Evolutionary conservation across 2,329 filamentous ascomycete species (phyloP), one percentile per base, ranked within the genome.

Genomic region (Fusarium sp.): DNA sequence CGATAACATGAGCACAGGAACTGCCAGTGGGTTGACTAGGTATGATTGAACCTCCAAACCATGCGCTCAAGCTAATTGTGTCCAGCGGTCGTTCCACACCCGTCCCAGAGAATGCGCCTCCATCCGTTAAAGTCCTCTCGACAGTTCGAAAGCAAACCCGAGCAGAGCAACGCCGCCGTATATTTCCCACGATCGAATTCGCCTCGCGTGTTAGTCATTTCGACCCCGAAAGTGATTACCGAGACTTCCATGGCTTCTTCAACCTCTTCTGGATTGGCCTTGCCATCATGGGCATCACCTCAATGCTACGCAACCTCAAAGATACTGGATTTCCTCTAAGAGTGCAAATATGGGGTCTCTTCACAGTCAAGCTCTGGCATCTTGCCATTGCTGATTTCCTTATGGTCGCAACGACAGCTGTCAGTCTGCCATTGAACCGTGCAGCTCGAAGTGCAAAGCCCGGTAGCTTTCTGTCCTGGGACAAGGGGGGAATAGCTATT

Each of bases 261-360:
- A 94, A 96, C 61, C 89, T 99, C 42, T 99, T 99, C 85, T 99
- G 96, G 96, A 96, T 99, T 74, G 94, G 94, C 15, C 87, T 99
- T 68, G 94, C 94, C 76, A 97, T 99, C 82, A 98, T 99, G 95
- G 94, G 95, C 78, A 92, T 98, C 72, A 98, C 96, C 6, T 94
- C 94, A n/a, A 94, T 95, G 87, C 84, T 98, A 79, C 91, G 96
- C 78, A 98, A 98, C 82, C 90, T 96, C 80, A 97, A 96, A 82
- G 96, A 98, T 81, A 98, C 94, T 0, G 96, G 96, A 28, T 94
- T 92, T 80, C 93, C 95, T 22, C 85, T 98, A 77, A 90, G 93
- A 78, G 90, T 97, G 57, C 88, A 94, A 81, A 97, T 98, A 75
- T 98, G 95, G 94, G 89, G 88, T 61, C 85, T 98, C 30, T 94